Evolutionary conservation across 192 early-diverging fungal genomes (phyloP).

Genomic region (Cladochytrium replicatum): DNA sequence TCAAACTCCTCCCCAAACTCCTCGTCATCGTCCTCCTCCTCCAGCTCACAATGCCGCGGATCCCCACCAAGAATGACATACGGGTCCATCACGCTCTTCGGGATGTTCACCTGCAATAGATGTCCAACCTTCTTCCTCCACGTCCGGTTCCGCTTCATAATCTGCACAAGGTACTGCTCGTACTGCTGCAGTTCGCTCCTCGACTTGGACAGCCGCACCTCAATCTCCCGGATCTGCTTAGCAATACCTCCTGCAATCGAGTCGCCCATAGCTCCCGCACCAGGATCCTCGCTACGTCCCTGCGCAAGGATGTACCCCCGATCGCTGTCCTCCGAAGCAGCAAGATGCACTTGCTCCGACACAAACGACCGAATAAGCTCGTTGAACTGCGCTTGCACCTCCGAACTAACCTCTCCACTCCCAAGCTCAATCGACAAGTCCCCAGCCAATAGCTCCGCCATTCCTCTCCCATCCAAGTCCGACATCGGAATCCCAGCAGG

Average conservation of each 20-base stretch:
- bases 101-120: too few species aligned
- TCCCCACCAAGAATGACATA: too few species aligned
- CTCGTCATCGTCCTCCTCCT: slow-evolving; percentile 1
- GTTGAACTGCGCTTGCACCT: slow-evolving; percentile 15
- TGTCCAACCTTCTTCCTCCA: slow-evolving; percentile 14
- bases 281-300: background rate
- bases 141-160: slow-evolving; percentile 9
- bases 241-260: slow-evolving; percentile 9
- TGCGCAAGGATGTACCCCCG: too few species aligned
- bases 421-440: slow-evolving; percentile 9
- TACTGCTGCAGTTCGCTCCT: too few species aligned
- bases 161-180: slow-evolving; percentile 11
- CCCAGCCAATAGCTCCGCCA: slow-evolving; percentile 2
- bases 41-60: slow-evolving; percentile 4
- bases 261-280: slow-evolving; percentile 11
- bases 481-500: slow-evolving; percentile 5
- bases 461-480: background rate
- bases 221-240: too few species aligned
- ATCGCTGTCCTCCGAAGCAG: too few species aligned
- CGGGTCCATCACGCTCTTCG: too few species aligned
- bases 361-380: slow-evolving; percentile 6
- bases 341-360: too few species aligned
- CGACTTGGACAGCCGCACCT: too few species aligned
- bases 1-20: slow-evolving; percentile 4
- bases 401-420: slow-evolving; percentile 8